A percentile compares a stretch with the other conserved stretches of the same genome.
Conservation (phyloP, 345 rosid genomes). For the Boechera divaricarpa region DNA sequence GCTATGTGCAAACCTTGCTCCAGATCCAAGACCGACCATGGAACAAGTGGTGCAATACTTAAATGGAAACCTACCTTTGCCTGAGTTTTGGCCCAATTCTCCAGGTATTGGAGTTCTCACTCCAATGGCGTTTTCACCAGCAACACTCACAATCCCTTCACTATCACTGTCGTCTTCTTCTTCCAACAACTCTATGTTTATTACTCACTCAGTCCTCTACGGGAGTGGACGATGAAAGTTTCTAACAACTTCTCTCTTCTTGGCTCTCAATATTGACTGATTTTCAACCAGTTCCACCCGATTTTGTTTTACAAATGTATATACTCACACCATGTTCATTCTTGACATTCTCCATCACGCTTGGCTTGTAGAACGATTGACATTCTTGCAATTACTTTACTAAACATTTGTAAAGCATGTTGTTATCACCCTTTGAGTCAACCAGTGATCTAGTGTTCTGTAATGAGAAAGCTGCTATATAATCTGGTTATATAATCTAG, state of each 20-base stretch:
- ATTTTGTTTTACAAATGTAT: slow-evolving; percentile 13
- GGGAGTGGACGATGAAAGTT: slow-evolving; percentile 47
- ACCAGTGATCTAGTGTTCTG: not conserved
- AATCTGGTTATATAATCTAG: not conserved
- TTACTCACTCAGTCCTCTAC: slow-evolving; percentile 42
- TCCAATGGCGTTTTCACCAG: slow-evolving; percentile 27
- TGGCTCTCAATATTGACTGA: not conserved
- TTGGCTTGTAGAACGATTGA: not conserved
- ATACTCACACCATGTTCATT: slow-evolving; percentile 5
- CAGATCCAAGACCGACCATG: slow-evolving; percentile 52
- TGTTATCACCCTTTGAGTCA: slow-evolving; percentile 13
- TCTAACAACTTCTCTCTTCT: not conserved
- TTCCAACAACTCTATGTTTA: slow-evolving; percentile 40
- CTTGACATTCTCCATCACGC: slow-evolving; percentile 25
- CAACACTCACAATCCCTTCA: slow-evolving; percentile 24
- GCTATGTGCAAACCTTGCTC: slow-evolving; percentile 50
- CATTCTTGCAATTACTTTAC: not conserved
- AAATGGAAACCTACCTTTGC: slow-evolving; percentile 42
- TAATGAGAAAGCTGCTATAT: not conserved
- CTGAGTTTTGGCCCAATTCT: slow-evolving; percentile 40
- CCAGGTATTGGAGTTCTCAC: slow-evolving; percentile 45
- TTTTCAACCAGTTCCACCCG: not conserved
- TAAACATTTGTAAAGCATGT: slow-evolving; percentile 1
- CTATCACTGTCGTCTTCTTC: slow-evolving; percentile 35
- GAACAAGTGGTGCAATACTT: slow-evolving; percentile 50